Evolutionary conservation across 345 rosid species (phyloP), one percentile per base, ranked within the genome.

Genomic region (Garcia nutans): DNA sequence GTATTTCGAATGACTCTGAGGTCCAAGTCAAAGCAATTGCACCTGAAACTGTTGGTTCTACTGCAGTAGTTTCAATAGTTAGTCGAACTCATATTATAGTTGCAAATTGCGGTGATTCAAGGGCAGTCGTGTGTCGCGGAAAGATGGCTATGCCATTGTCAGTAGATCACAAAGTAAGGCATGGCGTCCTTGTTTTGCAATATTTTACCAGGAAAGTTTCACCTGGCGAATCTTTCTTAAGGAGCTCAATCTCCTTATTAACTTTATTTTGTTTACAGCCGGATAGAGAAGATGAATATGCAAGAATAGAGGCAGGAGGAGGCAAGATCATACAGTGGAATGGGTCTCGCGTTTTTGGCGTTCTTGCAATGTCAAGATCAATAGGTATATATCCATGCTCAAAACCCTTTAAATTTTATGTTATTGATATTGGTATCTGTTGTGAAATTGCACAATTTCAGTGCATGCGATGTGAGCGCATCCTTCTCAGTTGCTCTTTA

Each of bases 301-400:
- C 68, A 55, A 88, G 97, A 71, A 94, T 94, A 24, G 98, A 92
- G 74, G 96, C 88, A 13, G 94, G 80, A 16, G 94, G 97, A 50
- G 97, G 96, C 57, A 88, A 85, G 80, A 89, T 91, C 71, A 87
- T 90, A 67, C 85, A 73, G n/a, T 93, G 98, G 98, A 86, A 91
- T 10, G 98, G 96, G 1, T 84, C 86, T 24, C 96, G 94, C 7
- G 94, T 93, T 65, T 84, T 85, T 6, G 93, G 97, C 52, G 93
- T 90, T 58, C 97, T 93, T 57, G 96, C 98, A n/a, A 92, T 92
- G 92, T 93, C 98, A 49, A 89, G 98, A 71, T 85, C 98, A 20
- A 89, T 93, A 2, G 97, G 97, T 90, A 81, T 28, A 68, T 60
- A 57, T 28, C 37, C 58, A 13, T 9, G 13, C 23, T 65, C 63